phyloP scores from a whole-genome alignment of 2,329 filamentous ascomycete genomes.

The Amauroascus niger region DNA sequence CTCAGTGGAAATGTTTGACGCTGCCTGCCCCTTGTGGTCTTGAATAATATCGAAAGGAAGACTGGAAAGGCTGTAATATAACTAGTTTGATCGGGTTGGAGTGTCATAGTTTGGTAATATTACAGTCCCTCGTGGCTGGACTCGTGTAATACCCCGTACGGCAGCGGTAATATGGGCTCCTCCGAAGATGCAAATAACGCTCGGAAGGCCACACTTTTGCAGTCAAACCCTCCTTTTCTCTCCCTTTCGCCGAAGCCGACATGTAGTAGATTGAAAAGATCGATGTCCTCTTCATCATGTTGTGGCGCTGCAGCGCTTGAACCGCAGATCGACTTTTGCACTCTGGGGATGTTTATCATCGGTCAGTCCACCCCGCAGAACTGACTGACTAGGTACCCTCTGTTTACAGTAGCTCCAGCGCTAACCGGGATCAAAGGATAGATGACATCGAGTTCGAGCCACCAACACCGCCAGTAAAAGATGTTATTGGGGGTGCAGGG shows the following conservation, averaged over 20 bases:
- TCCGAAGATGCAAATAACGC: too few species aligned
- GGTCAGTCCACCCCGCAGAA: constrained; percentile 38
- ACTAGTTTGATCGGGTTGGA: background rate
- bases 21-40: background rate
- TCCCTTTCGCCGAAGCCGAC: too few species aligned
- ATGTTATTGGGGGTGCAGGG: constrained; percentile 82
- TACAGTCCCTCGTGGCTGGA: background rate
- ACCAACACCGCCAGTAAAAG: constrained; percentile 56
- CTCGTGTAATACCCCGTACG: background rate
- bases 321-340: constrained; percentile 46
- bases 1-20: background rate
- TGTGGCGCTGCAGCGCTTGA: background rate
- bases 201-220: too few species aligned
- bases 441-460: constrained; percentile 85
- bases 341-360: constrained; percentile 55
- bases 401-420: background rate
- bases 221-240: too few species aligned
- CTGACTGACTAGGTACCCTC: too few species aligned
- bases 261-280: too few species aligned
- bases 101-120: constrained; percentile 7
- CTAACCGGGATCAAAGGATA: constrained; percentile 30
- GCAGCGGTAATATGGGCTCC: background rate
- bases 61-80: background rate
- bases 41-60: background rate
- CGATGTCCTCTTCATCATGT: background rate